phyloP scores from a whole-genome alignment of 768 basidiomycete species.

The Sarcodon sp. region DNA sequence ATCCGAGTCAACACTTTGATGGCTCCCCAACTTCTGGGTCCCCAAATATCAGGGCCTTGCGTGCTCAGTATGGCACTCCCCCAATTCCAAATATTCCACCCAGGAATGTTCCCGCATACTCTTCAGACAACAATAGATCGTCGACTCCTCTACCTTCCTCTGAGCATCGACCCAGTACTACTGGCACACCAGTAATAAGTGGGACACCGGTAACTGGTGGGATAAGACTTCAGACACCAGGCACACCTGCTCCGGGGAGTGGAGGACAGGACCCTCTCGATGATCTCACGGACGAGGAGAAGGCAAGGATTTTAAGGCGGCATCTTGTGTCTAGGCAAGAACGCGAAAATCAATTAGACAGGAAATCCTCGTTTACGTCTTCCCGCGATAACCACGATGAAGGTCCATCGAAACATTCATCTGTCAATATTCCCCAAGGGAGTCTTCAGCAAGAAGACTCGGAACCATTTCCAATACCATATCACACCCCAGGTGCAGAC shows the following conservation, averaged over 20 bases:
- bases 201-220: constrained; percentile 27
- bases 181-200: constrained; percentile 25
- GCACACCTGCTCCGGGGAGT: constrained; percentile 17
- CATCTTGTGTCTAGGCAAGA: constrained; percentile 75
- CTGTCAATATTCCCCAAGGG: constrained; percentile 11
- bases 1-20: not conserved
- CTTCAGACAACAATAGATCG: constrained; percentile 10
- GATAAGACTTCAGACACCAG: constrained; percentile 13
- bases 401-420: constrained; percentile 13
- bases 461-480: constrained; percentile 80
- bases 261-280: constrained; percentile 30
- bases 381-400: constrained; percentile 16
- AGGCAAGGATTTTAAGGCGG: constrained; percentile 63
- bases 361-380: constrained; percentile 10
- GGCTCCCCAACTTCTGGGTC: constrained; percentile 30
- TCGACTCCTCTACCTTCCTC: constrained; percentile 6
- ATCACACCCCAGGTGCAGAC: constrained; percentile 79
- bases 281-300: constrained; percentile 69
- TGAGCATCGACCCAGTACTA: constrained; percentile 8
- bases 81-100: constrained; percentile 38
- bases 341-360: constrained; percentile 17
- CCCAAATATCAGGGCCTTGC: constrained; percentile 50
- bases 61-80: constrained; percentile 53
- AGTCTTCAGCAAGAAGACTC: constrained; percentile 28
- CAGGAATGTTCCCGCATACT: constrained; percentile 41